These are phyloP conservation scores for Lonicera japonica DNA, from an alignment of 129 eudicot species.

Conservation along the genomic window DNA sequence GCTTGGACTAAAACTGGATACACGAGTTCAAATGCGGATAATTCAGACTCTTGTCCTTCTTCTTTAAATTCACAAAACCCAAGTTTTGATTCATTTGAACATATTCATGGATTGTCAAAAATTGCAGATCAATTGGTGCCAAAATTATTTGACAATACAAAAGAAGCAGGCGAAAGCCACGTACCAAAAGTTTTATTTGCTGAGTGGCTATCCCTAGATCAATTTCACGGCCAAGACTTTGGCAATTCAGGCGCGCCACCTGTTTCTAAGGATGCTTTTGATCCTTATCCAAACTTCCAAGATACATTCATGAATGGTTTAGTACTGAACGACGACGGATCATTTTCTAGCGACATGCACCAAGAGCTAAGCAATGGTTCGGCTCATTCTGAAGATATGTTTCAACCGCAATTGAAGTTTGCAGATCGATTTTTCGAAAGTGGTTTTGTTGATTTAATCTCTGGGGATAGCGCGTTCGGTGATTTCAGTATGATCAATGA, in stretches of 20 bases:
- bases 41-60: constrained; percentile 26
- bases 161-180: constrained; percentile 16
- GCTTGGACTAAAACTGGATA: constrained; percentile 14
- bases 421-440: constrained; percentile 28
- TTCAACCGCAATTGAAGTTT: constrained; percentile 22
- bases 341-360: constrained; percentile 15
- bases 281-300: constrained; percentile 17
- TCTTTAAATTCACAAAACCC: constrained; percentile 27
- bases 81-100: constrained; percentile 24
- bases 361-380: too few relatives aligned
- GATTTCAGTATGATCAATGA: constrained; percentile 22
- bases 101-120: constrained; percentile 12
- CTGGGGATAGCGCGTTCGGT: constrained; percentile 15
- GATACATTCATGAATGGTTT: constrained; percentile 20
- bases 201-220: constrained; percentile 64
- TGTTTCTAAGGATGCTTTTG: constrained; percentile 13
- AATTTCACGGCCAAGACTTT: constrained; percentile 30
- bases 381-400: constrained; percentile 17
- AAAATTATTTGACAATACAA: constrained; percentile 1
- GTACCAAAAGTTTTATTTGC: constrained; percentile 66
- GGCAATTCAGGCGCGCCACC: too few relatives aligned
- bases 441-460: constrained; percentile 27
- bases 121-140: constrained; percentile 21
- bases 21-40: constrained; percentile 9
- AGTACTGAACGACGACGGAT: constrained; percentile 20